Evolutionary conservation across 192 early-diverging fungal species (phyloP).

Genomic region (Linnemannia schmuckeri): DNA sequence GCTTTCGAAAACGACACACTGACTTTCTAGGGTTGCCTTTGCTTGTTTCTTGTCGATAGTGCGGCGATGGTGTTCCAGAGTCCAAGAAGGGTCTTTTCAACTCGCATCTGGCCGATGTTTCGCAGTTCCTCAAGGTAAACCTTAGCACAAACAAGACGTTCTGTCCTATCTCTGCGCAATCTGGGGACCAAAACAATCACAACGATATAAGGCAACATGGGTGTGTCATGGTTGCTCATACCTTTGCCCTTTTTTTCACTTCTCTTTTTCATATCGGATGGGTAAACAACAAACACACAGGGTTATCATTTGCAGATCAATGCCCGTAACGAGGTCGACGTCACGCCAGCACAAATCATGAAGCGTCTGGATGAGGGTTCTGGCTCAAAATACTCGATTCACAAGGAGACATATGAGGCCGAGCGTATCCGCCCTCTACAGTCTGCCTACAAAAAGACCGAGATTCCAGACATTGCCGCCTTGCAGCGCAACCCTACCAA

Average conservation of each 20-base stretch:
- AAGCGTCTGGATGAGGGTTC: conserved; percentile 85
- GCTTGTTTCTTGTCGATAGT: conserved; percentile 60
- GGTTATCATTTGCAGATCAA: conserved; percentile 91
- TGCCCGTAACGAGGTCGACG: conserved; percentile 86
- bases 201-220: neutral
- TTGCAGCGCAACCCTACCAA: conserved; percentile 64
- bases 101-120: conserved; percentile 85
- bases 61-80: conserved; percentile 94
- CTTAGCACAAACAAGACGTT: neutral
- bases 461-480: conserved; percentile 70
- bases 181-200: neutral
- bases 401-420: conserved; percentile 61
- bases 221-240: neutral
- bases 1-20: neutral
- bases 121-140: conserved; percentile 81
- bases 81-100: conserved; percentile 90
- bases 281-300: conserved; percentile 29
- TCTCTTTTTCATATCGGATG: neutral
- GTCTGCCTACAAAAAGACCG: conserved; percentile 72
- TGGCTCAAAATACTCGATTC: conserved; percentile 92
- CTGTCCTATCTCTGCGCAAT: neutral
- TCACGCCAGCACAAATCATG: conserved; percentile 87
- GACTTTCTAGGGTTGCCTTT: neutral
- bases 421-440: conserved; percentile 58
- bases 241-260: neutral